Percentiles rank a stretch among this genome's conserved stretches.
Evolutionary conservation across 805 yeast species (phyloP).

Genomic region (Lachancea lanzarotensis): DNA sequence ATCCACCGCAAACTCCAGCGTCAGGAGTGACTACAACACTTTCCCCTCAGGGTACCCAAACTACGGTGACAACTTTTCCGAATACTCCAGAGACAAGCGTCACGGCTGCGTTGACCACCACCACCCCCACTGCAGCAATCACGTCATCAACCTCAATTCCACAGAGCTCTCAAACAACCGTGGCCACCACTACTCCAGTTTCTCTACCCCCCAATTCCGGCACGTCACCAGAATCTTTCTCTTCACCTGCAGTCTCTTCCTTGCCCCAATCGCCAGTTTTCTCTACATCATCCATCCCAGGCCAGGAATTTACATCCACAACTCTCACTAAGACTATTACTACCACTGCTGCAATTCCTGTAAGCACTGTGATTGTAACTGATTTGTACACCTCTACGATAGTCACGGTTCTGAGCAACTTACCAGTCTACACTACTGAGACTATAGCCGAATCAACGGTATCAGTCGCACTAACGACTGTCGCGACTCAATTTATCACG

Average conservation of each 20-base stretch:
- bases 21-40: background rate
- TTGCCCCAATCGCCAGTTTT: background rate
- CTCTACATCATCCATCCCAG: conserved; percentile 2
- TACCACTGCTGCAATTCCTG: background rate
- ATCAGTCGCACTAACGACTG: background rate
- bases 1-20: background rate
- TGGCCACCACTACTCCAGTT: background rate
- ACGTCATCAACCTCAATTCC: background rate
- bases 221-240: conserved; percentile 1
- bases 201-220: background rate
- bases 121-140: background rate
- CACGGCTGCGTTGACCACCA: background rate
- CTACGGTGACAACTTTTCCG: background rate
- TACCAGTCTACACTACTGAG: conserved; percentile 1
- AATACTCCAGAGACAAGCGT: background rate
- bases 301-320: conserved; percentile 1
- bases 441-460: background rate
- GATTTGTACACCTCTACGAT: background rate
- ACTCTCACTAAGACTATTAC: background rate
- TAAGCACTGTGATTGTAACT: background rate
- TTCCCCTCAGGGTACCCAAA: too few relatives aligned
- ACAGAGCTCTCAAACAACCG: background rate
- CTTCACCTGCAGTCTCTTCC: background rate
- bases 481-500: conserved; percentile 1
- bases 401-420: background rate